Percentiles rank a stretch among this genome's conserved stretches.
Conservation (phyloP, 2,329 filamentous ascomycete genomes). For the Fusarium chlamydosporum region DNA sequence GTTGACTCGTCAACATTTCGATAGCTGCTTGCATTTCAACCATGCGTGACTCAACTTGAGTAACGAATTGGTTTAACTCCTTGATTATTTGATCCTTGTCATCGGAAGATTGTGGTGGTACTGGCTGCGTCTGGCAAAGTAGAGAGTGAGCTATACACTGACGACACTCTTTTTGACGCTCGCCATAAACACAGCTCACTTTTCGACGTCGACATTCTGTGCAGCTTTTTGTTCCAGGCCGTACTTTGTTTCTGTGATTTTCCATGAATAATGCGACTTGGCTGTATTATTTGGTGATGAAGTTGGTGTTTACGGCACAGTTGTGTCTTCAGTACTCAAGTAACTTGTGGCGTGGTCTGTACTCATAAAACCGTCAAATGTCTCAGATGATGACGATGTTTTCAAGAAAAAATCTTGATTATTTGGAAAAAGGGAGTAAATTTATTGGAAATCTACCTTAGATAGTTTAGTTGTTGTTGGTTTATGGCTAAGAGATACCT, state of each 20-base stretch:
- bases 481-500: neutral
- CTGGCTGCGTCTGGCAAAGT: conserved; percentile 61
- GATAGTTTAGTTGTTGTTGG: neutral
- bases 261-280: conserved; percentile 4
- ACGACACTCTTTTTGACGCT: conserved; percentile 58
- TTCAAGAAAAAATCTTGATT: neutral
- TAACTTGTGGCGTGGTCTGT: neutral
- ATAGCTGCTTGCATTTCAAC: conserved; percentile 25
- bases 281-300: conserved; percentile 1
- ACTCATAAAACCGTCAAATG: neutral
- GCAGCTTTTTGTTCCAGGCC: conserved; percentile 55
- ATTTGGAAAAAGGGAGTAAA: neutral
- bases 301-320: conserved; percentile 12
- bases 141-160: conserved; percentile 62
- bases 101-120: neutral
- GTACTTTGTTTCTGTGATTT: conserved; percentile 47
- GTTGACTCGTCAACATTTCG: neutral
- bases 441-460: neutral
- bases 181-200: conserved; percentile 62
- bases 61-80: conserved; percentile 8
- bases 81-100: conserved; percentile 8
- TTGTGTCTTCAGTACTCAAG: neutral
- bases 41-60: conserved; percentile 25
- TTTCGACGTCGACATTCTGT: conserved; percentile 64
- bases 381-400: conserved; percentile 13